Percentiles rank a stretch among this genome's conserved stretches.
phyloP scores from a whole-genome alignment of 192 early-diverging fungal species.

The Linnemannia elongata region DNA sequence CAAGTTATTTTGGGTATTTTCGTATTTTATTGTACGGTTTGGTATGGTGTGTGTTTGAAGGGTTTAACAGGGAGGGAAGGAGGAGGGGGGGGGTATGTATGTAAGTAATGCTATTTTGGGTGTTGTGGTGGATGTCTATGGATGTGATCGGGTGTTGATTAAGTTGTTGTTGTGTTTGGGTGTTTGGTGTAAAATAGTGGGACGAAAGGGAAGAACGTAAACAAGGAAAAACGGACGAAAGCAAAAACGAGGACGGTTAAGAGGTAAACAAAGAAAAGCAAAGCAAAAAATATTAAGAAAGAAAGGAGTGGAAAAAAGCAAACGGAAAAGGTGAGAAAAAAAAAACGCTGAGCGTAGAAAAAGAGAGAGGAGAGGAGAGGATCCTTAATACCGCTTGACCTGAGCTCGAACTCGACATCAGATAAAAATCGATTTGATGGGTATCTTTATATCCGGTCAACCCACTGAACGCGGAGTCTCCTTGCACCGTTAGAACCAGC shows the following conservation, averaged over 20 bases:
- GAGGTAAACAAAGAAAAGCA: not conserved
- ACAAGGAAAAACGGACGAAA: not conserved
- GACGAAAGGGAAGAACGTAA: not conserved
- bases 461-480: constrained; percentile 30
- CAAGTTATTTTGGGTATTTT: no score
- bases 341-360: not conserved
- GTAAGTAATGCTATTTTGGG: not conserved
- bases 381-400: no score
- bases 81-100: not conserved
- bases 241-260: not conserved
- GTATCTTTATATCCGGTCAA: constrained; percentile 20
- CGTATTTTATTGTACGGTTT: no score
- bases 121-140: not conserved
- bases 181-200: not conserved
- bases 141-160: not conserved
- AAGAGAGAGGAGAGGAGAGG: not conserved
- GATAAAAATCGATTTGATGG: not conserved
- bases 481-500: not conserved
- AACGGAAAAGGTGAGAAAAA: not conserved
- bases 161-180: not conserved
- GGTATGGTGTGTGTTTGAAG: no score
- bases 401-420: not conserved
- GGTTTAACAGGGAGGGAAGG: not conserved
- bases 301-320: not conserved
- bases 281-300: not conserved